phyloP scores from a whole-genome alignment of 163 green algal genomes.

The Chlorella variabilis region DNA sequence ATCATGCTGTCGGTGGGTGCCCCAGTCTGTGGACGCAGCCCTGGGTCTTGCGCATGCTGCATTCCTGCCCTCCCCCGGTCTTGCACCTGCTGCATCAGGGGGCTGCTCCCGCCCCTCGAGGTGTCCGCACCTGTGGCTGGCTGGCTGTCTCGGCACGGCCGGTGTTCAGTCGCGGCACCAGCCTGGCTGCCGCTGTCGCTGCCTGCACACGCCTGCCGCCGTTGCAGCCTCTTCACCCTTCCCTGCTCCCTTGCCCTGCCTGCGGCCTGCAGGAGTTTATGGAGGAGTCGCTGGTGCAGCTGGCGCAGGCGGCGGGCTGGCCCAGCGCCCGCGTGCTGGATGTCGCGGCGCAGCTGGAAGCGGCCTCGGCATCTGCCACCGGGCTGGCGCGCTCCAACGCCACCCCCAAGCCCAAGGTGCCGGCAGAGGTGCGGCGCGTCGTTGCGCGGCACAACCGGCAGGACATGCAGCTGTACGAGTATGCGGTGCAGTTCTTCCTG shows the following conservation, averaged over 20 bases:
- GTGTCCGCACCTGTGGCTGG: too few species aligned
- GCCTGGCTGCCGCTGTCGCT: too few species aligned
- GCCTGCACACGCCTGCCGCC: background rate
- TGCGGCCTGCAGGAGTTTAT: conserved; percentile 10
- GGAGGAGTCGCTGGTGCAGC: conserved; percentile 7
- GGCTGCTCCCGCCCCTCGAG: too few species aligned
- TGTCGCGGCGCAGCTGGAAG: background rate
- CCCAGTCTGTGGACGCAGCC: too few species aligned
- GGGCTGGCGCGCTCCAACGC: background rate
- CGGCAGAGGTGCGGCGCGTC: background rate
- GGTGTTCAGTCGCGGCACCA: too few species aligned
- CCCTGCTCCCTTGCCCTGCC: background rate
- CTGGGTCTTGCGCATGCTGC: too few species aligned
- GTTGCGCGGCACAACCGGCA: background rate
- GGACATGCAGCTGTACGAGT: conserved; percentile 18
- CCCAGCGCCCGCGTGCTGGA: background rate
- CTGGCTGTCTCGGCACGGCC: too few species aligned
- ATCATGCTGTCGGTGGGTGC: conserved; percentile 7
- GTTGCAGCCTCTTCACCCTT: background rate
- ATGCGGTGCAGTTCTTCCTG: background rate
- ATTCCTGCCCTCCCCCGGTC: too few species aligned
- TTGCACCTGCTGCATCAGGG: too few species aligned
- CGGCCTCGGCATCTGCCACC: background rate
- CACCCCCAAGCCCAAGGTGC: background rate
- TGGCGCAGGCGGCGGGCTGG: background rate